Percentiles rank a stretch among this genome's conserved stretches.
phyloP scores from a whole-genome alignment of 2,329 filamentous ascomycete genomes.

The Beauveria varroae region DNA sequence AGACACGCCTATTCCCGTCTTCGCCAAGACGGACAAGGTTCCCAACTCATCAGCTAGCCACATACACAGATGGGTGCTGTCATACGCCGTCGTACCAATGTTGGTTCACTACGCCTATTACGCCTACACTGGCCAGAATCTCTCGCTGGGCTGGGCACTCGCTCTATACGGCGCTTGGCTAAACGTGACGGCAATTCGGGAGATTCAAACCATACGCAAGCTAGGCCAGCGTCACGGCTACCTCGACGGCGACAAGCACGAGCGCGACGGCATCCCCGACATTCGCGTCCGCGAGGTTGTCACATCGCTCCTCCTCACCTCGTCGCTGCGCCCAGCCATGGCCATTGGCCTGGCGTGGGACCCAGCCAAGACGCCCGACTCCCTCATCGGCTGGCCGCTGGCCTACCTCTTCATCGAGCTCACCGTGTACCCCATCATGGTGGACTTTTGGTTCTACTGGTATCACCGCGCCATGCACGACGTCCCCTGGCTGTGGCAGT shows the following conservation, averaged over 20 bases:
- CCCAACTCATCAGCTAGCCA: slow-evolving; percentile 29
- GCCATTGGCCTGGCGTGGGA: slow-evolving; percentile 26
- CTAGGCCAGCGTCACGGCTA: slow-evolving; percentile 32
- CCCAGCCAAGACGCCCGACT: slow-evolving; percentile 9
- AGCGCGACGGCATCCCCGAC: slow-evolving; percentile 35
- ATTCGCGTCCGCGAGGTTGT: slow-evolving; percentile 27
- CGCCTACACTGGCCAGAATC: slow-evolving; percentile 22
- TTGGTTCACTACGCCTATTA: slow-evolving; percentile 29
- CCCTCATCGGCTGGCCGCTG: slow-evolving; percentile 17
- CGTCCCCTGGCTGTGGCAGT: slow-evolving; percentile 31
- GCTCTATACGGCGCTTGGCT: slow-evolving; percentile 31
- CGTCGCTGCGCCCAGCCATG: slow-evolving; percentile 26
- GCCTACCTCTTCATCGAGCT: slow-evolving; percentile 31
- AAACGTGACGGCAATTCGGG: slow-evolving; percentile 31
- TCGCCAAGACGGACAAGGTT: slow-evolving; percentile 33
- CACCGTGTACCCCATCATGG: slow-evolving; percentile 32
- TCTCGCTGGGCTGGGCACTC: slow-evolving; percentile 22
- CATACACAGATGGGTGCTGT: slow-evolving; percentile 32
- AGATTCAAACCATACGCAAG: slow-evolving; percentile 29
- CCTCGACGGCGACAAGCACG: slow-evolving; percentile 36
- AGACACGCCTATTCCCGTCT: slow-evolving; percentile 27
- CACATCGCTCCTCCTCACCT: slow-evolving; percentile 25
- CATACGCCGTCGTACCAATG: slow-evolving; percentile 29
- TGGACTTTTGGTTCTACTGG: slow-evolving; percentile 39
- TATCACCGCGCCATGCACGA: slow-evolving; percentile 37